Evolutionary conservation across 352 stramenopile genomes (phyloP).

Genomic region (Pythium myriotylum): DNA sequence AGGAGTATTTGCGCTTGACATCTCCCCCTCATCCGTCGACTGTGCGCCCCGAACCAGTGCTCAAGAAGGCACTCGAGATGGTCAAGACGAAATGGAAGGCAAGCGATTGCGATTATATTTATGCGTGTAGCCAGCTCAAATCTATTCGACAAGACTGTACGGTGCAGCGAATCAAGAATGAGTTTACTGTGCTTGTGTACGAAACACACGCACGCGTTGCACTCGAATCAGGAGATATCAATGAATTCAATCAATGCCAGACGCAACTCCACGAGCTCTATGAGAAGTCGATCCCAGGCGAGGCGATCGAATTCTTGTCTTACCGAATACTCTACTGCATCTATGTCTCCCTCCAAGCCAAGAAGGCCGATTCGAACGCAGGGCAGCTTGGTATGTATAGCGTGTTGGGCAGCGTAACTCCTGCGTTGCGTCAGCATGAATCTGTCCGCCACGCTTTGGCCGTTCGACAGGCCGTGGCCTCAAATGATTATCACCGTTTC

Average conservation of each 20-base stretch:
- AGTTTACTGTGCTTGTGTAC: conserved; percentile 97
- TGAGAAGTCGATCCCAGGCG: conserved; percentile 69
- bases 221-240: conserved; percentile 94
- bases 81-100: conserved; percentile 89
- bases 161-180: conserved; percentile 96
- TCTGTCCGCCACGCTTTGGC: conserved; percentile 70
- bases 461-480: conserved; percentile 79
- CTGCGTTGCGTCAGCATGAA: conserved; percentile 51
- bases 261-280: conserved; percentile 90
- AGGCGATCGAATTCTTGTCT: conserved; percentile 84
- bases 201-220: conserved; percentile 97
- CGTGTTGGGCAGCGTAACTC: conserved; percentile 63
- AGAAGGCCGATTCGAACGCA: conserved; percentile 83
- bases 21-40: conserved; percentile 93
- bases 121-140: conserved; percentile 98
- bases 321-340: conserved; percentile 91
- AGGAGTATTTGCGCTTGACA: conserved; percentile 98
- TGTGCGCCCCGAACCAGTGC: conserved; percentile 93
- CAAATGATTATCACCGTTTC: conserved; percentile 90
- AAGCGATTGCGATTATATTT: conserved; percentile 90
- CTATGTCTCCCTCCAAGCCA: conserved; percentile 88
- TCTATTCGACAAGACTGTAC: conserved; percentile 99
- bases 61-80: conserved; percentile 88
- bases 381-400: conserved; percentile 87
- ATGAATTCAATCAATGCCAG: conserved; percentile 96